These are phyloP conservation scores for Boletus sp. DNA, from an alignment of 768 basidiomycete genomes.

Conservation along the genomic window DNA sequence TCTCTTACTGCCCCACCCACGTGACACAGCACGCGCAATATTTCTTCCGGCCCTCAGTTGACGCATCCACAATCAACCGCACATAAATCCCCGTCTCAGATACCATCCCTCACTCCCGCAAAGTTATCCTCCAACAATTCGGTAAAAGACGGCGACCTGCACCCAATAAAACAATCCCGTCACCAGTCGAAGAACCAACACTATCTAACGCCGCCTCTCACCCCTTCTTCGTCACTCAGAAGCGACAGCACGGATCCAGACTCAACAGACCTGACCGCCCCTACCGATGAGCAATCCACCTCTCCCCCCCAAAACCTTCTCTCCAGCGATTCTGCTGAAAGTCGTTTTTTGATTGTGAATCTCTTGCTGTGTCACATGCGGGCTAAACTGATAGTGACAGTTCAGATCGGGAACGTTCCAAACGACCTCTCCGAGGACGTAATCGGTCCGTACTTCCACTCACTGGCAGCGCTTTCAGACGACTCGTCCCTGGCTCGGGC, in stretches of 20 bases:
- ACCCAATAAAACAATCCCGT: conserved; percentile 12
- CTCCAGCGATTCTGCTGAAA: conserved; percentile 20
- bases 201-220: conserved; percentile 66
- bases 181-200: conserved; percentile 30
- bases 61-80: conserved; percentile 24
- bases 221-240: conserved; percentile 57
- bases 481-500: conserved; percentile 5
- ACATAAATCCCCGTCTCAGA: conserved; percentile 19
- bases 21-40: conserved; percentile 23
- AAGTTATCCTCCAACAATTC: conserved; percentile 9
- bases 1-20: conserved; percentile 18
- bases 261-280: conserved; percentile 26
- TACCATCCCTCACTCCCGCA: conserved; percentile 12
- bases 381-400: conserved; percentile 11
- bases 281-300: conserved; percentile 21
- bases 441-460: conserved; percentile 29
- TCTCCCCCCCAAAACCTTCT: conserved; percentile 1
- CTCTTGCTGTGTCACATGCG: not conserved
- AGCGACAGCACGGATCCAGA: conserved; percentile 36
- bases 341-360: conserved; percentile 33
- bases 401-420: conserved; percentile 42
- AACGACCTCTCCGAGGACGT: conserved; percentile 29
- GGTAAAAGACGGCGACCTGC: conserved; percentile 19
- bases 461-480: conserved; percentile 19
- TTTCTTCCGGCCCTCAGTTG: conserved; percentile 26